Conservation (phyloP, 495 filamentous ascomycete genomes). For the Pyrenula aspistea region DNA sequence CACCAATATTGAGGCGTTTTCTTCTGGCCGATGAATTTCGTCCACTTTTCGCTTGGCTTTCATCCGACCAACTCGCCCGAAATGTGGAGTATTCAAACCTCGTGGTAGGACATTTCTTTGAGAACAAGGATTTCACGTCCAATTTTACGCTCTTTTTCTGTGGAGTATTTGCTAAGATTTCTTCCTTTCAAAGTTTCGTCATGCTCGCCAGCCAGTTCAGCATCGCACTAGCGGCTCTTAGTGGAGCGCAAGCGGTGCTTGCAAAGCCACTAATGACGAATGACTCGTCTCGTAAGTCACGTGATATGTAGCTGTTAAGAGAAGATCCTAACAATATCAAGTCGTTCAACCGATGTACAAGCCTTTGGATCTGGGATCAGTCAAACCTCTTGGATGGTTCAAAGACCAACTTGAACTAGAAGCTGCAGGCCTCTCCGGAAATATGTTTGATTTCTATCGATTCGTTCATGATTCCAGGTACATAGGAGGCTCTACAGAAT, state of each 20-base stretch:
- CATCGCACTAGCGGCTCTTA: not conserved
- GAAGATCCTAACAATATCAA: constrained; percentile 1
- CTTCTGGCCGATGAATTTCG: not conserved
- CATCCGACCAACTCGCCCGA: not conserved
- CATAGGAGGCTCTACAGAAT: constrained; percentile 44
- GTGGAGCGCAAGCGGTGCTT: not conserved
- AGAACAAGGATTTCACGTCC: not conserved
- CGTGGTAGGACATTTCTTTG: not conserved
- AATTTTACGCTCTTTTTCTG: not conserved
- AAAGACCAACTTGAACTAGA: constrained; percentile 39
- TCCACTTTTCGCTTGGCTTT: not conserved
- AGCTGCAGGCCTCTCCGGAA: constrained; percentile 45
- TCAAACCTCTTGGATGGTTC: constrained; percentile 50
- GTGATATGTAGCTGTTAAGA: not conserved
- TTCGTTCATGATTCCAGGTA: constrained; percentile 41
- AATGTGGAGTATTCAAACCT: not conserved
- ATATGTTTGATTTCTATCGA: constrained; percentile 46
- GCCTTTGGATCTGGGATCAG: constrained; percentile 42
- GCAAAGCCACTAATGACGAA: not conserved
- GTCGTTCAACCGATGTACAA: constrained; percentile 27
- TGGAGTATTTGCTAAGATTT: not conserved
- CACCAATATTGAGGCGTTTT: not conserved
- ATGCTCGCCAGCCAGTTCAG: not conserved
- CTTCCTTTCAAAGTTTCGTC: not conserved
- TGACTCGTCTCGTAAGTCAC: not conserved